Percentiles rank a stretch among this genome's conserved stretches.
phyloP scores from a whole-genome alignment of 225 moss, liverwort and hornwort species.

The Physcomitrellopsis africana region DNA sequence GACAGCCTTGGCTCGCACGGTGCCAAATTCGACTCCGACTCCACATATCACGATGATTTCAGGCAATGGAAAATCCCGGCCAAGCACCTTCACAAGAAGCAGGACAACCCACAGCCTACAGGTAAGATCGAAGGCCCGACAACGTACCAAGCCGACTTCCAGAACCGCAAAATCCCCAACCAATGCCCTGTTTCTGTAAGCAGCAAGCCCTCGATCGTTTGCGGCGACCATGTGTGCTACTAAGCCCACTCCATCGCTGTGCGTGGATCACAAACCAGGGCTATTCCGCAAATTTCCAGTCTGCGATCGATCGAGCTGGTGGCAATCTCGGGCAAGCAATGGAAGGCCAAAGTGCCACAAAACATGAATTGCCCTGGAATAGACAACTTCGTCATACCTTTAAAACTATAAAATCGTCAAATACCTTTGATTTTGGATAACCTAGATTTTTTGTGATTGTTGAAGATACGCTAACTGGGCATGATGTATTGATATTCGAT shows the following conservation, averaged over 20 bases:
- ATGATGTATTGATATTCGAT: too few species aligned
- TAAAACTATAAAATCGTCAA: too few species aligned
- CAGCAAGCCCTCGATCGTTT: conserved; percentile 42
- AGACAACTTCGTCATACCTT: too few species aligned
- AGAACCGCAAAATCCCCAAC: neutral
- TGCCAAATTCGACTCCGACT: conserved; percentile 39
- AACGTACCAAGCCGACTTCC: conserved; percentile 42
- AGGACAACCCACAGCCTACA: conserved; percentile 16
- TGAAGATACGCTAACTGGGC: too few species aligned
- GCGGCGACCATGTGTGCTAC: conserved; percentile 63
- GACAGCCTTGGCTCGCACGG: conserved; percentile 42
- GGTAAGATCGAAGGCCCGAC: conserved; percentile 37
- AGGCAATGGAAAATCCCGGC: conserved; percentile 47
- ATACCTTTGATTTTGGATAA: too few species aligned
- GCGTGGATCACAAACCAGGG: neutral
- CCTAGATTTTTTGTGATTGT: too few species aligned
- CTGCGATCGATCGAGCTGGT: too few species aligned
- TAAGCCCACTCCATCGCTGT: neutral
- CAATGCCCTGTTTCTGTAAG: conserved; percentile 23
- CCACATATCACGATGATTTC: conserved; percentile 54
- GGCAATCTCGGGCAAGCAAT: too few species aligned
- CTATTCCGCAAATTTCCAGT: too few species aligned
- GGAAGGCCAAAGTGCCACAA: too few species aligned
- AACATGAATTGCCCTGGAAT: too few species aligned
- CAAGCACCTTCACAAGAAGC: conserved; percentile 24